A percentile compares a stretch with the other conserved stretches of the same genome.
Conservation (phyloP, 2,329 filamentous ascomycete genomes). For the Hypoxylon sp. region DNA sequence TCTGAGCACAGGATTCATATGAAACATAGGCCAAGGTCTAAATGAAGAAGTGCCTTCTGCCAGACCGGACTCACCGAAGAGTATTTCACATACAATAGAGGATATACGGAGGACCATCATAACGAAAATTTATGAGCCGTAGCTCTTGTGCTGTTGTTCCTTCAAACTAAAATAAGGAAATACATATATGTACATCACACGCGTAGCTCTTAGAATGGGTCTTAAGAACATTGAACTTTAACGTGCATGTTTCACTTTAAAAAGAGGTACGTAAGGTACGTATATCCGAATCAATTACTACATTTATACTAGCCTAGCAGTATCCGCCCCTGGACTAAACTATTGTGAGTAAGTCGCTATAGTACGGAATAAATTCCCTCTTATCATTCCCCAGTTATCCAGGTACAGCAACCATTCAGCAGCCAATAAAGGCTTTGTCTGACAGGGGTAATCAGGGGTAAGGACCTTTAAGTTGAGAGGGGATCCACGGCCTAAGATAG, state of each 20-base stretch:
- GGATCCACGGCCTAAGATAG: constrained; percentile 22
- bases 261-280: constrained; percentile 3
- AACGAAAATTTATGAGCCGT: constrained; percentile 16
- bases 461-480: constrained; percentile 8
- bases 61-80: constrained; percentile 23
- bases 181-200: too few relatives aligned
- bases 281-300: constrained; percentile 11
- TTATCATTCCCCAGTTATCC: constrained; percentile 39
- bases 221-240: neutral
- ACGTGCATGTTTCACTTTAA: constrained; percentile 8
- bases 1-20: constrained; percentile 36
- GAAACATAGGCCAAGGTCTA: constrained; percentile 39
- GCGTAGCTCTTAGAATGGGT: neutral
- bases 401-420: constrained; percentile 34
- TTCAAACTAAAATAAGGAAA: constrained; percentile 10
- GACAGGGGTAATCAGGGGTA: constrained; percentile 43
- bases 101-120: constrained; percentile 15
- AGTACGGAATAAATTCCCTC: constrained; percentile 20
- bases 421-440: constrained; percentile 41
- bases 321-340: neutral
- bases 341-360: constrained; percentile 1
- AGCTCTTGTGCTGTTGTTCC: constrained; percentile 1
- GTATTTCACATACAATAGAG: constrained; percentile 1
- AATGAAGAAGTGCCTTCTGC: constrained; percentile 27
- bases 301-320: constrained; percentile 7